Conservation (phyloP, 2,329 filamentous ascomycete species). For the Tolypocladium ovalisporum region DNA sequence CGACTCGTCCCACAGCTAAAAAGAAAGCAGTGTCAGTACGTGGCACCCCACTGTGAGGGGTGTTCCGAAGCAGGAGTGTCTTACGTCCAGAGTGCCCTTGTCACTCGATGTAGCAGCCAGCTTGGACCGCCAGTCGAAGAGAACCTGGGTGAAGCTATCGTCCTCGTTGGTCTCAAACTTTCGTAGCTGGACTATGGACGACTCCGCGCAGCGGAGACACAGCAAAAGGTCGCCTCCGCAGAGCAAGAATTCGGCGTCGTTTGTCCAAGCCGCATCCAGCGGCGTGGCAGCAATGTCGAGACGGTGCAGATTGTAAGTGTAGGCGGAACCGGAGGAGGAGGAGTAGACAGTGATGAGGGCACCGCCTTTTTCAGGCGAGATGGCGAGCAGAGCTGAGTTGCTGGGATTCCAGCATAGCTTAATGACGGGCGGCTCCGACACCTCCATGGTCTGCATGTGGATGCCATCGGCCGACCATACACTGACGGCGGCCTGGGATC, state of each 20-base stretch:
- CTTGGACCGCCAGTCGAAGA: conserved; percentile 43
- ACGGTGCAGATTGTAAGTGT: conserved; percentile 35
- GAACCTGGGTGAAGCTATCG: conserved; percentile 42
- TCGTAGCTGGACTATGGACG: conserved; percentile 31
- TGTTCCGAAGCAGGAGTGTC: conserved; percentile 12
- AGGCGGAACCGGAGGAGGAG: conserved; percentile 28
- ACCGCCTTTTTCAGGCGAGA: conserved; percentile 43
- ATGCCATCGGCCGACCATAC: conserved; percentile 45
- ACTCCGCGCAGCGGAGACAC: conserved; percentile 34
- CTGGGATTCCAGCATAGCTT: conserved; percentile 51
- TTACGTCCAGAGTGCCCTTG: conserved; percentile 49
- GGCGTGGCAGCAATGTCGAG: conserved; percentile 40
- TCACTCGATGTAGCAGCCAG: conserved; percentile 49
- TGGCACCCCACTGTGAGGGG: too few relatives aligned
- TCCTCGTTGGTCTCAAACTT: conserved; percentile 43
- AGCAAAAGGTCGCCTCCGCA: conserved; percentile 46
- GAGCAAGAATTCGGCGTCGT: conserved; percentile 45
- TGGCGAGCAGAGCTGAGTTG: conserved; percentile 42
- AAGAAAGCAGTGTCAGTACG: conserved; percentile 2
- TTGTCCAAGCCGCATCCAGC: conserved; percentile 50
- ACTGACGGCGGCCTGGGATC: conserved; percentile 38
- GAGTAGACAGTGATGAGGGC: conserved; percentile 46
- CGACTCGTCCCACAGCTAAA: conserved; percentile 42
- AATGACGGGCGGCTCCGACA: conserved; percentile 49
- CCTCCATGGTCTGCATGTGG: conserved; percentile 41